Conservation (phyloP, 805 yeast species). For the Candida cerambycidarum region DNA sequence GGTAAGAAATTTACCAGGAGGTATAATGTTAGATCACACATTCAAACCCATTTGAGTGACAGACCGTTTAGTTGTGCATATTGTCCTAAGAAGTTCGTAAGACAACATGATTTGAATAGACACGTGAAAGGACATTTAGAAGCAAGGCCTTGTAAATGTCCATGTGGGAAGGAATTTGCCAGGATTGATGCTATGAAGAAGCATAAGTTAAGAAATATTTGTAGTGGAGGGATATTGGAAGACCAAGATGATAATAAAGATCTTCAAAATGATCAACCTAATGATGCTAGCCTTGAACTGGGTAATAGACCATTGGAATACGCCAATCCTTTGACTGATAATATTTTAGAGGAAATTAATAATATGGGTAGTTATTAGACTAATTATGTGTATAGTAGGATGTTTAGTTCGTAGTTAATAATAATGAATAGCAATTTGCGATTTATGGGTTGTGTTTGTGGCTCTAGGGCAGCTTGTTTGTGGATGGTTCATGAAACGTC, state of each 20-base stretch:
- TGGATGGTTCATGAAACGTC: no score
- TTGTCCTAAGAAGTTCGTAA: constrained; percentile 84
- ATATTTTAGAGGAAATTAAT: constrained; percentile 7
- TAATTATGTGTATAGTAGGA: not conserved
- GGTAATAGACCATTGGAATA: not conserved
- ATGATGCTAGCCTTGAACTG: no score
- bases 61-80: constrained; percentile 81
- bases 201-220: constrained; percentile 77
- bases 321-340: constrained; percentile 6
- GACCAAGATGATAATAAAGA: not conserved
- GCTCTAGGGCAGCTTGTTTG: no score
- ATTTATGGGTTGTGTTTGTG: no score
- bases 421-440: no score
- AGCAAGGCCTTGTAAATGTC: constrained; percentile 65
- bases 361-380: constrained; percentile 4
- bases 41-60: constrained; percentile 94
- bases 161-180: constrained; percentile 92
- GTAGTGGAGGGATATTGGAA: constrained; percentile 62
- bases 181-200: constrained; percentile 85
- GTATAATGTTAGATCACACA: constrained; percentile 91
- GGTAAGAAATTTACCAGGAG: constrained; percentile 82
- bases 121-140: constrained; percentile 86
- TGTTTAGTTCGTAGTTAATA: constrained; percentile 1
- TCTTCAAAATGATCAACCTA: not conserved
- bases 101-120: constrained; percentile 92